Percentiles rank a stretch among this genome's conserved stretches.
These are phyloP conservation scores for Phytophthora cryptogea DNA, from an alignment of 352 stramenopile species.

Conservation along the genomic window DNA sequence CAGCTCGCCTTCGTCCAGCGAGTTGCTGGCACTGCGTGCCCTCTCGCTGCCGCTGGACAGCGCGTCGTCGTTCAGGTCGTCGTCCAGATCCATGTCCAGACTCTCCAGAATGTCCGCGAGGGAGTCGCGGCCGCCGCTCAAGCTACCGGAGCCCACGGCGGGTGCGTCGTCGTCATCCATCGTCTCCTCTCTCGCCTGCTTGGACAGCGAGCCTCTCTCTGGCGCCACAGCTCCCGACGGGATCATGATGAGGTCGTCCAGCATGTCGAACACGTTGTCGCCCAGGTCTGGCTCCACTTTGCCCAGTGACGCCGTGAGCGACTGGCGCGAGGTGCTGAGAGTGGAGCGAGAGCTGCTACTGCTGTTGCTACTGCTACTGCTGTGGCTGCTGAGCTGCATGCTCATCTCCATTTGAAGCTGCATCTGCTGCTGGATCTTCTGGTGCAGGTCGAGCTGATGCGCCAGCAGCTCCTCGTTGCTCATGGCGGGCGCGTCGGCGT, in stretches of 20 bases:
- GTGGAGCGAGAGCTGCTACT: too few relatives aligned
- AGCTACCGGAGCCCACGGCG: slow-evolving; percentile 34
- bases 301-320: slow-evolving; percentile 59
- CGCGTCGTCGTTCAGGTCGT: slow-evolving; percentile 63
- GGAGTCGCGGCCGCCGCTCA: slow-evolving; percentile 58
- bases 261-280: slow-evolving; percentile 89
- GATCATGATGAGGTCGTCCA: slow-evolving; percentile 89
- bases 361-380: too few relatives aligned
- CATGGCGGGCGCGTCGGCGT: slow-evolving; percentile 38
- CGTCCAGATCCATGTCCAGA: slow-evolving; percentile 85
- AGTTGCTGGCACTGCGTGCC: slow-evolving; percentile 44
- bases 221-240: slow-evolving; percentile 51
- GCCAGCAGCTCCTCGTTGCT: slow-evolving; percentile 79
- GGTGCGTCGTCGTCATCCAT: slow-evolving; percentile 39
- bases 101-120: slow-evolving; percentile 85
- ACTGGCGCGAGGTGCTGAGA: slow-evolving; percentile 30
- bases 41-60: slow-evolving; percentile 38
- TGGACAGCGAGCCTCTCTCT: slow-evolving; percentile 70
- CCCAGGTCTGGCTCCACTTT: slow-evolving; percentile 82
- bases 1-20: slow-evolving; percentile 65
- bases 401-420: slow-evolving; percentile 88
- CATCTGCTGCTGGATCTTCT: slow-evolving; percentile 89
- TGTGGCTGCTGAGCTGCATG: slow-evolving; percentile 49
- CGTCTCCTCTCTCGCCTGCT: slow-evolving; percentile 48
- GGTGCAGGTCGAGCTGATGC: slow-evolving; percentile 82